phyloP scores from a whole-genome alignment of 2,329 filamentous ascomycete species.

The Didymellaceae sp. region DNA sequence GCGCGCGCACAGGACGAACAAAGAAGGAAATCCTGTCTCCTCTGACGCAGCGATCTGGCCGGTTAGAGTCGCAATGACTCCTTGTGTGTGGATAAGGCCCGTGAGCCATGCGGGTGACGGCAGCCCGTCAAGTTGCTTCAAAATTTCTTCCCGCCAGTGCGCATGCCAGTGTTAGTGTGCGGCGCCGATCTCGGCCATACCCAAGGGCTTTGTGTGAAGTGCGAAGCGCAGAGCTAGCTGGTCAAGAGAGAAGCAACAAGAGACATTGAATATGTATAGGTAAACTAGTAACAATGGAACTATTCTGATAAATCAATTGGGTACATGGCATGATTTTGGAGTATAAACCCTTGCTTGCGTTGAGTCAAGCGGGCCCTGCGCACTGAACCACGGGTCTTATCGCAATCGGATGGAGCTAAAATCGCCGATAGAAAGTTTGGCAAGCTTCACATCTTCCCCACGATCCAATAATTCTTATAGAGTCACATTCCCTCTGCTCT shows the following conservation, averaged over 20 bases:
- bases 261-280: neutral
- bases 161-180: constrained; percentile 23
- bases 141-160: constrained; percentile 34
- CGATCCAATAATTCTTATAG: constrained; percentile 39
- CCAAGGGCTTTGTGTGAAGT: constrained; percentile 9
- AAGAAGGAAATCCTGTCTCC: constrained; percentile 14
- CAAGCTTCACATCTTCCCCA: constrained; percentile 42
- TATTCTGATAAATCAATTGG: neutral
- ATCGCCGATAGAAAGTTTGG: constrained; percentile 41
- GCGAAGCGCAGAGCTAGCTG: constrained; percentile 1
- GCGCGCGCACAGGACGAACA: constrained; percentile 10
- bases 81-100: constrained; percentile 11
- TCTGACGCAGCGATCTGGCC: constrained; percentile 11
- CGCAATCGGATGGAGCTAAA: constrained; percentile 39
- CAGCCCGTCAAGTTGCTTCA: constrained; percentile 20
- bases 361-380: constrained; percentile 16
- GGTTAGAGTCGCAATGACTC: constrained; percentile 20
- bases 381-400: constrained; percentile 19
- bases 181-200: constrained; percentile 29
- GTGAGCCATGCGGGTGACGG: constrained; percentile 16
- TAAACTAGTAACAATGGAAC: neutral
- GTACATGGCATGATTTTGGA: neutral
- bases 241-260: neutral
- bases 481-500: constrained; percentile 37
- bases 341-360: constrained; percentile 10